Conservation (phyloP, 1,139 yeast species). For the Nakaseomyces nivariensis region DNA sequence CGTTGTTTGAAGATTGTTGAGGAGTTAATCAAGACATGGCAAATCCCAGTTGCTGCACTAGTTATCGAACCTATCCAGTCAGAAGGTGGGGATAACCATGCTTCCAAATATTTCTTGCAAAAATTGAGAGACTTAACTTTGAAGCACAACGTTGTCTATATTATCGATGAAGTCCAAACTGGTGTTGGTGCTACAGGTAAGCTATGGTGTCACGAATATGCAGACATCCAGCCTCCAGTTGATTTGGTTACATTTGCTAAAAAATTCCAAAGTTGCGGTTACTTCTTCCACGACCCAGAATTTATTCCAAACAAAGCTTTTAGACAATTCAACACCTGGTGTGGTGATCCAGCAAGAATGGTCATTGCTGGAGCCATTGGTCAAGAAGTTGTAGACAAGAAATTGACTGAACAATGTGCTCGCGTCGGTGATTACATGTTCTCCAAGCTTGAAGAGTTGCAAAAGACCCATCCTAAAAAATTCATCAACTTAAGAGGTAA, state of each 20-base stretch:
- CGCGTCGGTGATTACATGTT: slow-evolving; percentile 54
- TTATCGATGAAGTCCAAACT: slow-evolving; percentile 67
- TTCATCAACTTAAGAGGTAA: slow-evolving; percentile 55
- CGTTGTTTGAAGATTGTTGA: slow-evolving; percentile 52
- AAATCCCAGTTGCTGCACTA: slow-evolving; percentile 54
- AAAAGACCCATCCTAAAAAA: slow-evolving; percentile 37
- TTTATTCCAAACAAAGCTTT: slow-evolving; percentile 55
- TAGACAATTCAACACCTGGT: slow-evolving; percentile 79
- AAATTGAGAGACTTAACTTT: slow-evolving; percentile 53
- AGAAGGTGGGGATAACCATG: slow-evolving; percentile 72
- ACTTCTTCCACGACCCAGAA: slow-evolving; percentile 55
- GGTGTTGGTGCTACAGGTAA: slow-evolving; percentile 68
- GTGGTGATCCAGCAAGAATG: slow-evolving; percentile 70
- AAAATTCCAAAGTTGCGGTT: slow-evolving; percentile 74
- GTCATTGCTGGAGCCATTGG: slow-evolving; percentile 55
- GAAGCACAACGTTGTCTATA: slow-evolving; percentile 50
- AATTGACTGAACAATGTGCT: slow-evolving; percentile 42
- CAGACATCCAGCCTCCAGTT: slow-evolving; percentile 52
- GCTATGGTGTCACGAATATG: slow-evolving; percentile 68
- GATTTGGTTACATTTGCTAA: slow-evolving; percentile 70
- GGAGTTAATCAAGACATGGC: slow-evolving; percentile 38
- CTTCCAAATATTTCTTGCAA: slow-evolving; percentile 49
- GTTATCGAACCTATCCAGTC: slow-evolving; percentile 68
- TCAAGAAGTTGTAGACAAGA: slow-evolving; percentile 44
- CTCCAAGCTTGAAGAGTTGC: slow-evolving; percentile 36